Conservation (phyloP, 768 basidiomycete species). For the Porpolomopsis calyptriformis region DNA sequence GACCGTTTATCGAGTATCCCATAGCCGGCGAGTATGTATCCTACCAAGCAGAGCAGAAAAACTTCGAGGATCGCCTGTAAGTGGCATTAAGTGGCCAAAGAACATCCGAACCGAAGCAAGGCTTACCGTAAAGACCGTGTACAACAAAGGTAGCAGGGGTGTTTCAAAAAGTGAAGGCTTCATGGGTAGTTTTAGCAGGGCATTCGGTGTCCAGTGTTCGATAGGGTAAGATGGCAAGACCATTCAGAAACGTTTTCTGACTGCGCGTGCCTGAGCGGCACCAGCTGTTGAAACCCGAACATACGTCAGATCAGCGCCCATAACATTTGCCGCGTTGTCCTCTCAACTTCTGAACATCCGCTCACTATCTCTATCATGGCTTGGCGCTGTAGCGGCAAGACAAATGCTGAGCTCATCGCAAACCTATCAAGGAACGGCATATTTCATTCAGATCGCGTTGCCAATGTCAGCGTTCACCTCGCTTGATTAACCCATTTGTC, state of each 20-base stretch:
- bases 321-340: not conserved
- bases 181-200: constrained; percentile 1
- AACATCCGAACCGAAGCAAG: not conserved
- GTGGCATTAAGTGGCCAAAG: constrained; percentile 5
- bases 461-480: constrained; percentile 32
- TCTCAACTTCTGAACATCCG: too few relatives aligned
- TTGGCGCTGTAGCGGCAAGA: constrained; percentile 64
- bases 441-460: constrained; percentile 44
- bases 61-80: constrained; percentile 83
- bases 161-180: constrained; percentile 7
- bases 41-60: constrained; percentile 74
- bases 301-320: too few relatives aligned
- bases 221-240: too few relatives aligned
- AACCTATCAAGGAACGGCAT: constrained; percentile 52
- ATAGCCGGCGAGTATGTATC: constrained; percentile 65
- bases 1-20: constrained; percentile 84
- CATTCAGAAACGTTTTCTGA: too few relatives aligned
- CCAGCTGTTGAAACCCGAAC: too few relatives aligned
- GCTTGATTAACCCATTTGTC: not conserved
- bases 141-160: constrained; percentile 36
- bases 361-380: constrained; percentile 42
- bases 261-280: too few relatives aligned
- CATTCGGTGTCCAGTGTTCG: not conserved
- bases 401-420: constrained; percentile 61
- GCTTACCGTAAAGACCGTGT: constrained; percentile 50